These are phyloP conservation scores for Purpureocillium takamizusanense DNA, from an alignment of 2,329 filamentous ascomycete genomes.

Conservation along the genomic window DNA sequence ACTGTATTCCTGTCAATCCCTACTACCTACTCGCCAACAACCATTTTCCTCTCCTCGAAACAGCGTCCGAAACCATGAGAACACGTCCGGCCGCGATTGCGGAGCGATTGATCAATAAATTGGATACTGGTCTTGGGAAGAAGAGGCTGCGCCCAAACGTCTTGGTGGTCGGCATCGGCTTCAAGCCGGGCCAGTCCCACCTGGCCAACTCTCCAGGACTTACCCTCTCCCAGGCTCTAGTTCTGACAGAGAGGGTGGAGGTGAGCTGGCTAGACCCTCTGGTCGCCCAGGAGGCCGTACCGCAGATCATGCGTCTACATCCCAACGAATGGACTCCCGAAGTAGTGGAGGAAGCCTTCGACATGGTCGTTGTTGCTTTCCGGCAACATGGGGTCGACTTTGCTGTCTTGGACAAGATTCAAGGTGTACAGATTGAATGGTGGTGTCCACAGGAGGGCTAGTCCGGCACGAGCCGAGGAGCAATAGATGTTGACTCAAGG, in stretches of 20 bases:
- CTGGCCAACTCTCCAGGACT: slow-evolving; percentile 38
- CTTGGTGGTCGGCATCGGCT: slow-evolving; percentile 38
- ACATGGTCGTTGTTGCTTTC: slow-evolving; percentile 34
- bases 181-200: slow-evolving; percentile 39
- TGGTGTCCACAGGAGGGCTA: slow-evolving; percentile 20
- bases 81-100: slow-evolving; percentile 30
- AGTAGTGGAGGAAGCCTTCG: slow-evolving; percentile 25
- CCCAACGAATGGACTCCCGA: slow-evolving; percentile 28
- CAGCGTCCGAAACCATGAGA: slow-evolving; percentile 34
- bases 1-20: slow-evolving; percentile 48
- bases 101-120: slow-evolving; percentile 21
- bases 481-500: too few species aligned
- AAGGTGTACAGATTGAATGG: slow-evolving; percentile 25
- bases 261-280: slow-evolving; percentile 35
- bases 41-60: slow-evolving; percentile 34
- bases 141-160: slow-evolving; percentile 17
- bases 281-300: slow-evolving; percentile 30
- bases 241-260: slow-evolving; percentile 25
- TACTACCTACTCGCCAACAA: slow-evolving; percentile 41
- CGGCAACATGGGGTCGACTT: slow-evolving; percentile 33
- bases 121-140: slow-evolving; percentile 10
- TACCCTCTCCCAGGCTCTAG: slow-evolving; percentile 27
- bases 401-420: slow-evolving; percentile 22
- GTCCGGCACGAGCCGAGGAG: too few species aligned
- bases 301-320: slow-evolving; percentile 26